Base-by-base conservation (phyloP, 306 rosid species). In the Ochetophila trinervis region DNA sequence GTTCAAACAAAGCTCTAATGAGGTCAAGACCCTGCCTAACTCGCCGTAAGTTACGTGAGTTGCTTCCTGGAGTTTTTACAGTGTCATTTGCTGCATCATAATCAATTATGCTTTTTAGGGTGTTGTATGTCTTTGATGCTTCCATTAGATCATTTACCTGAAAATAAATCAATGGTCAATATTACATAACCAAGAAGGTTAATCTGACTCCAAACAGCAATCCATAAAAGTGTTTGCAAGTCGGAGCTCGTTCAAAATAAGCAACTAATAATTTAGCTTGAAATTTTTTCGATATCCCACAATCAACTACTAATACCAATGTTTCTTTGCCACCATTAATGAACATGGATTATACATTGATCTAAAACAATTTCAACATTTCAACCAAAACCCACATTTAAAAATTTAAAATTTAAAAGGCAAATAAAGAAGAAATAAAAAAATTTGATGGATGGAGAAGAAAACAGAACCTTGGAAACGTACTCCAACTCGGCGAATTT, bases 21-120 rank as follows among this genome's bases (percentile, higher is more conserved):
- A 93, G 97, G 76, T 86, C 99, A 70, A 93, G 80, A 56, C 99
- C 98, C 86, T 87, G 99, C 60, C 94, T 85, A 74, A 93, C 97
- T 40, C 99, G 87, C 14, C 97, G 97, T 32, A 93, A 69, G 71
- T 93, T 90, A 27, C 99, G 97, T 0, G 99, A 83, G 74, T 4
- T 74, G 75, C 99, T 93, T 69, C 99, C 99, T 0, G 84, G 76
- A 17, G 78, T 53, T 79, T 88, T 93, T 1, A 93, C 91, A 0
- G 84, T 83, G 66, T 40, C 71, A 23, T 67, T 86, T 57, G 89
- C 87, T 13, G 84, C 68, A 76, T 89, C 98, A 58, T 13, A 18
- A 30, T 89, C 89, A 47, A 93, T 51, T n/a, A 93, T 58, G 20
- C 62, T 81, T 19, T 54, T 66, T 71, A 93, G 64, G 36, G 88